Conservation (phyloP, 1,139 yeast genomes). For the Saccharomyces hybrid region DNA sequence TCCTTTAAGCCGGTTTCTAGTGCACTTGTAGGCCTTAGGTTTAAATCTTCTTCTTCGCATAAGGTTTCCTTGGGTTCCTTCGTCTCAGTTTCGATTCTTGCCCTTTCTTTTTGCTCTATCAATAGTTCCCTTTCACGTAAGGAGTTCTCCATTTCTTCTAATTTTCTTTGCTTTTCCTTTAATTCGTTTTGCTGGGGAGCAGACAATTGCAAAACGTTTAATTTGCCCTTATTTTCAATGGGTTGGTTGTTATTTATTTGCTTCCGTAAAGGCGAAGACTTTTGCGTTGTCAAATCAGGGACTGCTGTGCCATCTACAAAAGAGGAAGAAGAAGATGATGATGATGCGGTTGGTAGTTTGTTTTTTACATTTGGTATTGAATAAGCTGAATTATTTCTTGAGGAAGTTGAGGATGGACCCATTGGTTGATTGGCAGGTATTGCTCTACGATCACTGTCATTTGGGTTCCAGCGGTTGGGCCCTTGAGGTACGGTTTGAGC, state of each 20-base stretch:
- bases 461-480: neutral
- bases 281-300: neutral
- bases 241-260: constrained; percentile 3
- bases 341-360: neutral
- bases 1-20: constrained; percentile 17
- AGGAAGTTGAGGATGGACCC: neutral
- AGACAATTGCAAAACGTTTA: constrained; percentile 23
- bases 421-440: neutral
- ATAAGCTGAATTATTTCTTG: neutral
- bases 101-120: constrained; percentile 1
- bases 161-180: constrained; percentile 11
- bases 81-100: neutral
- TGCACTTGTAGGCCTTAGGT: constrained; percentile 18
- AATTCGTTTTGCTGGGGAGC: constrained; percentile 22
- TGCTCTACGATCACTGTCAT: constrained; percentile 5
- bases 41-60: constrained; percentile 6
- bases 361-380: neutral
- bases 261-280: constrained; percentile 9
- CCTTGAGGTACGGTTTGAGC: constrained; percentile 1
- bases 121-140: constrained; percentile 7
- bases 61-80: neutral
- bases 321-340: neutral
- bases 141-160: constrained; percentile 10
- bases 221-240: constrained; percentile 11
- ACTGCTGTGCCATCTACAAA: neutral